Base-by-base conservation (phyloP, 495 filamentous ascomycete genomes). In the Penicillium canariense region DNA sequence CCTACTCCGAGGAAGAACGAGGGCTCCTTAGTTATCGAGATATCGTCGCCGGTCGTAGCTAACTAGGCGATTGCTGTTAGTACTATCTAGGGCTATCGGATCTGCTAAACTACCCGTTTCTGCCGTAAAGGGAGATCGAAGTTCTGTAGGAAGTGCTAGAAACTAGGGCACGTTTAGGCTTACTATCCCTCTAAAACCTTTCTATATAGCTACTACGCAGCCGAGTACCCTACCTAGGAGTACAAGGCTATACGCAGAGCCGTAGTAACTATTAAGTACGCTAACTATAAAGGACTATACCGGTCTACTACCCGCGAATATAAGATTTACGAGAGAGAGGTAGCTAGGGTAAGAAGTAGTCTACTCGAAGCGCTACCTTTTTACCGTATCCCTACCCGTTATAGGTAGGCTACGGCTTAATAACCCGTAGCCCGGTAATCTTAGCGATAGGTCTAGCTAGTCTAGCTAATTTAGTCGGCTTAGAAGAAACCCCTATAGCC, bases 21-120 rank as follows among this genome's bases (percentile, higher is more conserved):
- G 7, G 58, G 58, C 35, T 62, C 46, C 10, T 32, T 66, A 14
- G 2, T 66, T 25, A 51, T 66, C 8, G 59, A 62, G 39, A 60
- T 62, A 12, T 32, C 47, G 58, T 55, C 12, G 54, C 59, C 55
- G 14, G 28, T 52, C 4, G 53, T 50, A 11, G 59, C 62, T n/a
- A 62, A 66, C 48, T 40, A 23, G 8, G 62, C 59, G 0, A 58
- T 66, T 18, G 14, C 12, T n/a, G 9, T 18, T 10, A 47, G 59
- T 0, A 39, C 44, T 20, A 20, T 62, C 4, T 62, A 56, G 62
- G 44, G 48, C 1, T 22, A 48, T 27, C 11, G 49, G 5, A 57
- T 50, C 22, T 55, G 34, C 22, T 8, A 38, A 38, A 17, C 34
- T 1, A 35, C 48, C 14, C 48, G 32, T 10, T n/a, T n/a, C n/a